Evolutionary conservation across 2,329 filamentous ascomycete genomes (phyloP).

Genomic region (Lasiodiplodia theobromae): DNA sequence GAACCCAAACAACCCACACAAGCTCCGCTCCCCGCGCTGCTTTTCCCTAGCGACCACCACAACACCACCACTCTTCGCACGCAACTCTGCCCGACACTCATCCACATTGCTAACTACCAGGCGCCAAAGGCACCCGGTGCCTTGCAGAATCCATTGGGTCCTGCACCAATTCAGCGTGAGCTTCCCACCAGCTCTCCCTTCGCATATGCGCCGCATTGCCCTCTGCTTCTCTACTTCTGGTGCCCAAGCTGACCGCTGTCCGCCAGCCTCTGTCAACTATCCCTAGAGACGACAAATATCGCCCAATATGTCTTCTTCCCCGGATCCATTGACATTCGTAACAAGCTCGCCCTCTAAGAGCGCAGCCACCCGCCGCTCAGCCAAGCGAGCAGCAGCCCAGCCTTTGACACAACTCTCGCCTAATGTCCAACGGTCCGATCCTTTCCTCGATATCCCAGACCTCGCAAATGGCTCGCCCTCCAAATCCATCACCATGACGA

Average conservation of each 20-base stretch:
- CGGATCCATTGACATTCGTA: conserved; percentile 43
- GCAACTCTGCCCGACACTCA: background rate
- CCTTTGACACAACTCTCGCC: conserved; percentile 21
- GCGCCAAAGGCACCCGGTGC: background rate
- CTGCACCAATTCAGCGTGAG: background rate
- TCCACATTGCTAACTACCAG: background rate
- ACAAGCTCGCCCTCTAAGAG: conserved; percentile 22
- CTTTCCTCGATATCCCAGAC: conserved; percentile 17
- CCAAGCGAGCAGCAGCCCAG: conserved; percentile 8
- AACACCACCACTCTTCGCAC: background rate
- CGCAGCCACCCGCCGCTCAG: conserved; percentile 1
- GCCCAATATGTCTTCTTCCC: conserved; percentile 39
- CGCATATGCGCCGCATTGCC: background rate
- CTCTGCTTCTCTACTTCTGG: background rate
- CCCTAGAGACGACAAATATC: background rate
- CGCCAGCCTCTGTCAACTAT: background rate
- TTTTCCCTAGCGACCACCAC: conserved; percentile 1
- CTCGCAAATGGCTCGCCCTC: conserved; percentile 42
- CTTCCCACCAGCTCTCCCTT: background rate
- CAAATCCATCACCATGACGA: conserved; percentile 55
- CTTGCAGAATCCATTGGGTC: background rate
- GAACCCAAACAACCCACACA: conserved; percentile 4
- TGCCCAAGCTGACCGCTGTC: background rate
- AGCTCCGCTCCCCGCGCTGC: conserved; percentile 5
- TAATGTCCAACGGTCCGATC: conserved; percentile 22